phyloP scores from a whole-genome alignment of 2,329 filamentous ascomycete species.

The Claviceps monticola region DNA sequence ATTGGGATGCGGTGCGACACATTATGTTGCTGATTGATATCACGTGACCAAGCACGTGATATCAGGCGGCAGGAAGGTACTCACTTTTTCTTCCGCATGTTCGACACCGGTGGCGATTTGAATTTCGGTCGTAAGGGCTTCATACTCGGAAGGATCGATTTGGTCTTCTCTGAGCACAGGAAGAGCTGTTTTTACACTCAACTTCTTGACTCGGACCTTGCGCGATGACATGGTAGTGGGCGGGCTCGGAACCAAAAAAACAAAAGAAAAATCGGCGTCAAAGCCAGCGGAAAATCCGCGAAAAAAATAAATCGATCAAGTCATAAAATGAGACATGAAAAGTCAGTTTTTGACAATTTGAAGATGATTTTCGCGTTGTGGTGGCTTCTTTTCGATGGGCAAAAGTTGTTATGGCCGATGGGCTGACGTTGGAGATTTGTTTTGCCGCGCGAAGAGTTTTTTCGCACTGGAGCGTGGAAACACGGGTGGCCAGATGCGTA shows the following conservation, averaged over 20 bases:
- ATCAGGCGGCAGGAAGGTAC: slow-evolving; percentile 31
- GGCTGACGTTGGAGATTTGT: slow-evolving; percentile 41
- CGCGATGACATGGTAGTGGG: slow-evolving; percentile 47
- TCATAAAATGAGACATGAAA: slow-evolving; percentile 45
- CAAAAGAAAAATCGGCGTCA: slow-evolving; percentile 20
- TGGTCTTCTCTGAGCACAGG: slow-evolving; percentile 81
- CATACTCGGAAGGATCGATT: slow-evolving; percentile 75
- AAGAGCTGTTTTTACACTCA: slow-evolving; percentile 80
- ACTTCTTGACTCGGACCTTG: slow-evolving; percentile 75
- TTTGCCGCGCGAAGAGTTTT: slow-evolving; percentile 43
- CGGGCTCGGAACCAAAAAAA: slow-evolving; percentile 13
- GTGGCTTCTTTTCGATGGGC: slow-evolving; percentile 39
- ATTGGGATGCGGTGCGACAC: not conserved
- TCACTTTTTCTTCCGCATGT: slow-evolving; percentile 91
- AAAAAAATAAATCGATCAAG: slow-evolving; percentile 52
- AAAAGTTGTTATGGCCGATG: slow-evolving; percentile 32
- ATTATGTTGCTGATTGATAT: slow-evolving; percentile 12
- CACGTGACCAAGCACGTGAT: slow-evolving; percentile 39
- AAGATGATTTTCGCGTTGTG: slow-evolving; percentile 38
- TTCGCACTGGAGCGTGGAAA: slow-evolving; percentile 17
- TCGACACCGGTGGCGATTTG: slow-evolving; percentile 94
- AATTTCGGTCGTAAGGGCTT: slow-evolving; percentile 68
- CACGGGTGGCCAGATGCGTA: not conserved
- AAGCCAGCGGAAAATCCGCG: slow-evolving; percentile 42
- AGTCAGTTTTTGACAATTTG: slow-evolving; percentile 31